phyloP scores from a whole-genome alignment of 768 basidiomycete genomes.

The Boletus rubescentipes region DNA sequence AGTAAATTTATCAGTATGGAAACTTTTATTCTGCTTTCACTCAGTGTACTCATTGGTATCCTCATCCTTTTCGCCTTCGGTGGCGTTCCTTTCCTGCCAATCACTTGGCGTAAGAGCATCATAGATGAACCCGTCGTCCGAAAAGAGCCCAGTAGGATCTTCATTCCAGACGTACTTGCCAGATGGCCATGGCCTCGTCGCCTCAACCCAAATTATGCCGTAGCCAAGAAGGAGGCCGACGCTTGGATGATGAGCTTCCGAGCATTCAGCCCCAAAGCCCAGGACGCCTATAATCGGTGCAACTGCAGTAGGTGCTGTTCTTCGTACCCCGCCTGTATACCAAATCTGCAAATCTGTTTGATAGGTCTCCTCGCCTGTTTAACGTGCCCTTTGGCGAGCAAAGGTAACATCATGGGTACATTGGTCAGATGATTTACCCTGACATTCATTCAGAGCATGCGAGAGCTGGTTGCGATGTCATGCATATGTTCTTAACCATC shows the following conservation, averaged over 20 bases:
- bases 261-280: constrained; percentile 12
- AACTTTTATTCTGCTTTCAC: neutral
- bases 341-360: no score
- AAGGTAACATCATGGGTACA: neutral
- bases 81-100: neutral
- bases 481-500: constrained; percentile 50
- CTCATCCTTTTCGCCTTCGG: neutral
- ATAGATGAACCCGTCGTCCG: no score
- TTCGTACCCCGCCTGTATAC: constrained; percentile 1
- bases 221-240: neutral
- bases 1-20: neutral
- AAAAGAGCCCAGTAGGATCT: neutral
- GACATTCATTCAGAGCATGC: constrained; percentile 10
- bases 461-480: constrained; percentile 46
- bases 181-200: constrained; percentile 17
- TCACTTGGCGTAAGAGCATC: neutral
- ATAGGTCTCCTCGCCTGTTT: no score
- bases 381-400: neutral
- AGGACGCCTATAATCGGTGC: constrained; percentile 13
- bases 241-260: constrained; percentile 10
- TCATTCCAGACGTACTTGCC: constrained; percentile 9
- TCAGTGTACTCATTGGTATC: neutral
- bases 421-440: neutral
- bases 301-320: constrained; percentile 4
- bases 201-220: neutral